Conservation (phyloP, 2,329 filamentous ascomycete genomes). For the Fusarium hostae region DNA sequence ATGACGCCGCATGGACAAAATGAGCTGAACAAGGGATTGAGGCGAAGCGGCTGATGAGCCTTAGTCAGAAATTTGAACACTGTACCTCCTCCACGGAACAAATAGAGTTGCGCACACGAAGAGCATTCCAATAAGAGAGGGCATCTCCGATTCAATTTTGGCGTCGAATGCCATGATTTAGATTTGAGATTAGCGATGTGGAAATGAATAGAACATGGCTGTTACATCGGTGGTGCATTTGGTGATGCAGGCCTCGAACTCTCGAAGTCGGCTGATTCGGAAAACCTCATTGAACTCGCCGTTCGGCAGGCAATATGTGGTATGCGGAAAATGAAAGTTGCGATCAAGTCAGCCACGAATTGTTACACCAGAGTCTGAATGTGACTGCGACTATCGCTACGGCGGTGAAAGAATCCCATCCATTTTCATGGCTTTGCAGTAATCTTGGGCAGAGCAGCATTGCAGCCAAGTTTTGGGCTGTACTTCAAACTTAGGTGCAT, state of each 20-base stretch:
- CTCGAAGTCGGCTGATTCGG: conserved; percentile 4
- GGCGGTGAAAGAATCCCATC: conserved; percentile 29
- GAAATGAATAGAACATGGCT: conserved; percentile 21
- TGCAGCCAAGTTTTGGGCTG: conserved; percentile 35
- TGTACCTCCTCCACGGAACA: neutral
- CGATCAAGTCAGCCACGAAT: conserved; percentile 23
- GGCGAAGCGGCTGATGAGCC: conserved; percentile 27
- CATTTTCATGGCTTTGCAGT: conserved; percentile 35
- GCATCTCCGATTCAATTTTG: conserved; percentile 29
- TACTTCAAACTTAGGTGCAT: conserved; percentile 28
- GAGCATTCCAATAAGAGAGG: conserved; percentile 30
- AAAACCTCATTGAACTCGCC: neutral
- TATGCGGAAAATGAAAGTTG: neutral
- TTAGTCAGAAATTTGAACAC: conserved; percentile 10
- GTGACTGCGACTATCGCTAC: conserved; percentile 20
- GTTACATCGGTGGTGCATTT: conserved; percentile 1
- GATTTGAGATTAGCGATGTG: conserved; percentile 22
- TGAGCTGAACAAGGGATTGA: conserved; percentile 31
- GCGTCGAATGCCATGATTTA: conserved; percentile 24
- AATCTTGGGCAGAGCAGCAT: conserved; percentile 35
- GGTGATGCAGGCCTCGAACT: neutral
- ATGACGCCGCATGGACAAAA: conserved; percentile 21
- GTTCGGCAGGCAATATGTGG: neutral
- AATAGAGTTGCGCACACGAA: conserved; percentile 26
- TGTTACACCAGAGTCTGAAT: conserved; percentile 21